These are phyloP conservation scores for Blastocystis sp. DNA, from an alignment of 352 stramenopile genomes.

Conservation along the genomic window DNA sequence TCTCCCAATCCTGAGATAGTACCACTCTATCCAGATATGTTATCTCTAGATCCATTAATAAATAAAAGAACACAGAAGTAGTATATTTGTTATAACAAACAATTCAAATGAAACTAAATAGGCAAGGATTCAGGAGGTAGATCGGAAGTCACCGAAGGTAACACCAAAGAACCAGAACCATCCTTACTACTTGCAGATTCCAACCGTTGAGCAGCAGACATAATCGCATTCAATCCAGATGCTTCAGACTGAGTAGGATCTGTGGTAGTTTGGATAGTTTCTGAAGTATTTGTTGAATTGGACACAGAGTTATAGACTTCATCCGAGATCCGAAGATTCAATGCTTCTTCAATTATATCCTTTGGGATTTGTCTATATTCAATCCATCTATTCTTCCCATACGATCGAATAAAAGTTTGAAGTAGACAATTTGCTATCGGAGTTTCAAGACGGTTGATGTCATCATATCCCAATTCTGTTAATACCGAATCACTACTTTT, in stretches of 20 bases:
- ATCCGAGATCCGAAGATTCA: neutral
- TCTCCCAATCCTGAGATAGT: no score
- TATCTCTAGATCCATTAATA: no score
- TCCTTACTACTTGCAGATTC: neutral
- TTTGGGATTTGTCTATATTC: neutral
- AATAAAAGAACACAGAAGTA: no score
- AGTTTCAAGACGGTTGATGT: neutral
- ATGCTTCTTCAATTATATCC: slow-evolving; percentile 2
- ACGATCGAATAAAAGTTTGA: neutral
- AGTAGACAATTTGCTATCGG: neutral
- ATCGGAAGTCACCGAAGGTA: neutral
- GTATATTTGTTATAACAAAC: no score
- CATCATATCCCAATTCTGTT: slow-evolving; percentile 16
- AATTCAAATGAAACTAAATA: neutral
- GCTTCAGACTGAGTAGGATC: neutral
- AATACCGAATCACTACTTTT: neutral
- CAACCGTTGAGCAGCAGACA: neutral
- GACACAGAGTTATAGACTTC: neutral
- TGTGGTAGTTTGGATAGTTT: neutral
- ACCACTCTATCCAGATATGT: no score
- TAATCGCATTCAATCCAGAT: slow-evolving; percentile 9
- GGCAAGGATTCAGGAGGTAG: neutral
- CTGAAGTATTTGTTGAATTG: neutral
- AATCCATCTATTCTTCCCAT: neutral
- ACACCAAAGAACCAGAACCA: no score